Percentiles rank a stretch among this genome's conserved stretches.
Evolutionary conservation across 768 basidiomycete genomes (phyloP).

Genomic region (Suillus cothurnatus): DNA sequence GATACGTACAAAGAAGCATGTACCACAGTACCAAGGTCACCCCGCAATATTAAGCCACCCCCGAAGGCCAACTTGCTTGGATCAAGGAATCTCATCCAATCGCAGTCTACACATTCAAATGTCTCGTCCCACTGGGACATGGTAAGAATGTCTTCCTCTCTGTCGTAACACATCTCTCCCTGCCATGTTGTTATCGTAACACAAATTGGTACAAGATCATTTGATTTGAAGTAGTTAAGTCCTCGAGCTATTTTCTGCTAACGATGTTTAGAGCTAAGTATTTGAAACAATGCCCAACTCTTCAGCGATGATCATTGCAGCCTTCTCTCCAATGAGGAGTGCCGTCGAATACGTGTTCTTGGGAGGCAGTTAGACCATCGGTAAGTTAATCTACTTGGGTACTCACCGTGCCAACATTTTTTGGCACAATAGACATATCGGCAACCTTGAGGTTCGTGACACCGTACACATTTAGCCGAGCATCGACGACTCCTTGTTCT

Average conservation of each 20-base stretch:
- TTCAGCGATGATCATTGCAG: slow-evolving; percentile 55
- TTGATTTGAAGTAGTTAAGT: neutral
- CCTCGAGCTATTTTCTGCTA: neutral
- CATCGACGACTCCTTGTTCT: slow-evolving; percentile 59
- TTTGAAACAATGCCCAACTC: slow-evolving; percentile 37
- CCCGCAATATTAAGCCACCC: no score
- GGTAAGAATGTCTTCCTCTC: no score
- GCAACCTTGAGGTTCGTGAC: slow-evolving; percentile 29
- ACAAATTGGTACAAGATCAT: no score
- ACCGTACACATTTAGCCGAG: slow-evolving; percentile 62
- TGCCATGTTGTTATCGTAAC: no score
- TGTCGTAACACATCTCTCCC: no score
- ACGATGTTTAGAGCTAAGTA: neutral
- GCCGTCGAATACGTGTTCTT: slow-evolving; percentile 44
- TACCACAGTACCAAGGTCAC: no score
- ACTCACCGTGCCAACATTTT: slow-evolving; percentile 34
- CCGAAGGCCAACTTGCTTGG: no score
- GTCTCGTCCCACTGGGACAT: no score
- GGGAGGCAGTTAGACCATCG: neutral
- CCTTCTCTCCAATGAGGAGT: slow-evolving; percentile 54
- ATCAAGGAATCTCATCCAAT: no score
- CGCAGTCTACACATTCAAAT: no score
- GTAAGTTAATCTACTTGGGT: neutral
- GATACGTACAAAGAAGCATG: no score
- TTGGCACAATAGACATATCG: slow-evolving; percentile 39